phyloP scores from a whole-genome alignment of 192 early-diverging fungal genomes.

The Podila clonocystis region DNA sequence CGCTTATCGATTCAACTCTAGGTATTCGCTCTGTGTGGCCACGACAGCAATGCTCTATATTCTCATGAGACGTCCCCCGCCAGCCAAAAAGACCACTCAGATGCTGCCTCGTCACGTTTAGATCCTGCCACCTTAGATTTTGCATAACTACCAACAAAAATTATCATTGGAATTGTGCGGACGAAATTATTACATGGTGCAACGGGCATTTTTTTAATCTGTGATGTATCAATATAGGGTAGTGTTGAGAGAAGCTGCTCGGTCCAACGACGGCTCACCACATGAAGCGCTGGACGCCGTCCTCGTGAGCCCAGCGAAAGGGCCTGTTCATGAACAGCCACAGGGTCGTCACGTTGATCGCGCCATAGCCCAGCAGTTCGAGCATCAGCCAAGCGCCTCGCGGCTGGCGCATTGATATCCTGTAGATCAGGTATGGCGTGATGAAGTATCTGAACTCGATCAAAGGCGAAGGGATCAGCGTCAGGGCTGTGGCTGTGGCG shows the following conservation, averaged over 20 bases:
- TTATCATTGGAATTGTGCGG: background rate
- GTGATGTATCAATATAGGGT: no score
- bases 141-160: background rate
- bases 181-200: conserved; percentile 6
- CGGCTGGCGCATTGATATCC: conserved; percentile 67
- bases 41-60: conserved; percentile 75
- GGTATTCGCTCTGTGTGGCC: conserved; percentile 70
- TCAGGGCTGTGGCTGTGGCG: conserved; percentile 59
- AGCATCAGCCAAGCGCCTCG: conserved; percentile 31
- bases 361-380: conserved; percentile 59
- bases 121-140: background rate
- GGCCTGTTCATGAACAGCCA: conserved; percentile 79
- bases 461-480: conserved; percentile 90
- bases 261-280: conserved; percentile 71
- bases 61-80: conserved; percentile 66
- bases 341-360: conserved; percentile 73
- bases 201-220: background rate
- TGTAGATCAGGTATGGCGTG: conserved; percentile 80
- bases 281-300: conserved; percentile 87
- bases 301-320: conserved; percentile 83
- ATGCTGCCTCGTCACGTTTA: conserved; percentile 47
- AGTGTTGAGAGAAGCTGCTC: background rate
- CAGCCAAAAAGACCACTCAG: conserved; percentile 27
- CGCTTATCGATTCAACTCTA: background rate
- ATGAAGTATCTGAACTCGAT: conserved; percentile 98